Evolutionary conservation across 192 early-diverging fungal genomes (phyloP).

Genomic region (Thamnidium elegans): DNA sequence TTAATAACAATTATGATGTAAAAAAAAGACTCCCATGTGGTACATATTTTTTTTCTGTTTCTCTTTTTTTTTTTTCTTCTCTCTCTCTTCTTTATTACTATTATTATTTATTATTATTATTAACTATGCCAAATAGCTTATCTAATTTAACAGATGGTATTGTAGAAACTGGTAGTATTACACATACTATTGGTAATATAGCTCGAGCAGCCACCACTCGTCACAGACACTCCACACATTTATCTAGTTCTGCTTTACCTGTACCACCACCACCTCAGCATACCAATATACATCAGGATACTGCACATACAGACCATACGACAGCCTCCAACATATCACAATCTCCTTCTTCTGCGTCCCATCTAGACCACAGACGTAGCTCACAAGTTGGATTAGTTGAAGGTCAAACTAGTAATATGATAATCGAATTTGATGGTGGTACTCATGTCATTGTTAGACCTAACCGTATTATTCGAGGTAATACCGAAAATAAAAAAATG

Average conservation of each 20-base stretch:
- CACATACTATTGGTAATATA: constrained; percentile 10
- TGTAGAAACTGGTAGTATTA: background rate
- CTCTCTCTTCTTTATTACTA: background rate
- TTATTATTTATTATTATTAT: background rate
- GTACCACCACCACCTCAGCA: constrained; percentile 6
- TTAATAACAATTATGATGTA: no score
- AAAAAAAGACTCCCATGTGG: no score
- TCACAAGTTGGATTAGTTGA: background rate
- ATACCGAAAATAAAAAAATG: background rate
- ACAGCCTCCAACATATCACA: background rate
- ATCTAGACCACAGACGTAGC: background rate
- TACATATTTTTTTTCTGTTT: no score
- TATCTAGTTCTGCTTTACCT: no score
- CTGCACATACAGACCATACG: background rate
- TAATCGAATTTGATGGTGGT: constrained; percentile 39
- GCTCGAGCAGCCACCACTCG: constrained; percentile 5
- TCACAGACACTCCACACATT: background rate
- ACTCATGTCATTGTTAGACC: constrained; percentile 40
- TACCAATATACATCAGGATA: constrained; percentile 1
- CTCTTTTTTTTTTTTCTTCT: no score
- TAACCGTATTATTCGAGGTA: constrained; percentile 37
- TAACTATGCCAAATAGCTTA: background rate
- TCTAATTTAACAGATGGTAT: background rate
- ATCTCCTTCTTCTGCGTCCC: background rate
- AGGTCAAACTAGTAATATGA: constrained; percentile 1